These are phyloP conservation scores for Amanita fuliginea DNA, from an alignment of 768 basidiomycete genomes.

Conservation along the genomic window DNA sequence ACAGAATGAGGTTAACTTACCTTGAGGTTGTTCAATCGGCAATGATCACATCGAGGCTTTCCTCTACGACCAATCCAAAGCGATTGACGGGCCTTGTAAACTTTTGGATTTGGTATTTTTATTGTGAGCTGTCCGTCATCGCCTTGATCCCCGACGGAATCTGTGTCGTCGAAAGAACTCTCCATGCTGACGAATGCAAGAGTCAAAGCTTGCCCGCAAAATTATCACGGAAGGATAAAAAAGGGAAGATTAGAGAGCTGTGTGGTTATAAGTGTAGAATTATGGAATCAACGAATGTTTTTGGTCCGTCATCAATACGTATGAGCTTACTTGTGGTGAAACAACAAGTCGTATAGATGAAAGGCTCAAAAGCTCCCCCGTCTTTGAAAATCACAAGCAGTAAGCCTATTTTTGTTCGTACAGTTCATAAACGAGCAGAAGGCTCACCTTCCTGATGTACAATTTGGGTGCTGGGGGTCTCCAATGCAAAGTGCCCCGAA, in stretches of 20 bases:
- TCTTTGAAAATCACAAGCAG: neutral
- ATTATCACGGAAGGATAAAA: neutral
- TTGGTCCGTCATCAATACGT: neutral
- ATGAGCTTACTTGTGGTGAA: conserved; percentile 1
- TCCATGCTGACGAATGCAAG: conserved; percentile 14
- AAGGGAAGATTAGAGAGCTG: neutral
- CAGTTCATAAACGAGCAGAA: neutral
- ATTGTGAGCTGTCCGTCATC: conserved; percentile 50
- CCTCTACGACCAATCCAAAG: conserved; percentile 69
- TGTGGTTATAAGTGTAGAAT: neutral
- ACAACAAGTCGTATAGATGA: neutral
- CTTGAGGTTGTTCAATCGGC: conserved; percentile 62
- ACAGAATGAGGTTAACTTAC: conserved; percentile 25
- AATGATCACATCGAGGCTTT: conserved; percentile 66
- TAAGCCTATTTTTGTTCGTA: neutral
- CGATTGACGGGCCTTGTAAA: conserved; percentile 58
- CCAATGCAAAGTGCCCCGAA: conserved; percentile 2
- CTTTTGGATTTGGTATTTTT: conserved; percentile 56
- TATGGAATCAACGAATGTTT: neutral
- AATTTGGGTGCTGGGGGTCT: neutral
- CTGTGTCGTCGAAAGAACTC: conserved; percentile 23
- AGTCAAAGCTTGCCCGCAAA: neutral
- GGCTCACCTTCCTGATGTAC: neutral
- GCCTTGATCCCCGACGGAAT: conserved; percentile 25
- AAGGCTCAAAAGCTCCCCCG: neutral